Percentiles rank a stretch among this genome's conserved stretches.
phyloP scores from a whole-genome alignment of 2,329 filamentous ascomycete species.

The Hortaea sp. region DNA sequence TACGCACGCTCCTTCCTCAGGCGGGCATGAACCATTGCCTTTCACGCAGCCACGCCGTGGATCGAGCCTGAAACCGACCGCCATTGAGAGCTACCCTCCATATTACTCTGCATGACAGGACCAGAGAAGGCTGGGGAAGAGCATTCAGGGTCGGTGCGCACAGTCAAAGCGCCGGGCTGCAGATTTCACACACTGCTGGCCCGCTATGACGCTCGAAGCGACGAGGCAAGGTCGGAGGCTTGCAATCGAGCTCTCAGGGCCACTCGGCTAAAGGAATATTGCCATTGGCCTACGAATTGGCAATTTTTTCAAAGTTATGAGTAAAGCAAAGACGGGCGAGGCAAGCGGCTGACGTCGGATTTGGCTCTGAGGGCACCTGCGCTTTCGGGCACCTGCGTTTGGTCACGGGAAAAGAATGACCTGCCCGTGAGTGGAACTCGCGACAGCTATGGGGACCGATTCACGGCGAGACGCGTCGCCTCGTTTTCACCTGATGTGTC shows the following conservation, averaged over 20 bases:
- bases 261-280: neutral
- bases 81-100: slow-evolving; percentile 6
- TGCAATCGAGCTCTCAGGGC: neutral
- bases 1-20: slow-evolving; percentile 4
- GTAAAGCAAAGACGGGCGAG: neutral
- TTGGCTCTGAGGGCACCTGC: slow-evolving; percentile 17
- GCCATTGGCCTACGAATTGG: neutral
- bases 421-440: slow-evolving; percentile 7
- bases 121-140: slow-evolving; percentile 10
- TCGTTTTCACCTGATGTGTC: slow-evolving; percentile 7
- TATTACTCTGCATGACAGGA: slow-evolving; percentile 9
- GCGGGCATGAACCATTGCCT: slow-evolving; percentile 9
- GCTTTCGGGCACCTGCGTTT: slow-evolving; percentile 8
- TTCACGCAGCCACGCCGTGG: slow-evolving; percentile 10
- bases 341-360: slow-evolving; percentile 17
- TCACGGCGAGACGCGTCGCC: slow-evolving; percentile 1
- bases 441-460: neutral
- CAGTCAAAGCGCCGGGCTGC: slow-evolving; percentile 3
- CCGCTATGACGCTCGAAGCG: neutral
- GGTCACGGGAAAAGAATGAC: slow-evolving; percentile 17
- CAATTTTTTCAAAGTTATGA: neutral
- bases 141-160: slow-evolving; percentile 3
- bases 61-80: slow-evolving; percentile 3
- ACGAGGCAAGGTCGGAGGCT: neutral
- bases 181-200: slow-evolving; percentile 1